phyloP scores from a whole-genome alignment of 2,329 filamentous ascomycete genomes.

The Magnaporthiopsis incrustans region DNA sequence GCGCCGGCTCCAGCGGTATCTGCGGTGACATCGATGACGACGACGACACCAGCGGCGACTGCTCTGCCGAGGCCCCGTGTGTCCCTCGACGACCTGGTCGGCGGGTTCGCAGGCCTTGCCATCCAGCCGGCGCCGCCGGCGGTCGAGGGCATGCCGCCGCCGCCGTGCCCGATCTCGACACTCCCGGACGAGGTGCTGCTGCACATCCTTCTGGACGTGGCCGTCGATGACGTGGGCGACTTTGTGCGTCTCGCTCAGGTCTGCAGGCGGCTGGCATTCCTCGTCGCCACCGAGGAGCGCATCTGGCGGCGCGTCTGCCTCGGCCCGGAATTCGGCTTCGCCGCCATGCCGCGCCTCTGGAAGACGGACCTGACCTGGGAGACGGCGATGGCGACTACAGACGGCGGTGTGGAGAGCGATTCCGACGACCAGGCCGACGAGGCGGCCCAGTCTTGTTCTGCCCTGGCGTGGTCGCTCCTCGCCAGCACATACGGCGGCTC shows the following conservation, averaged over 20 bases:
- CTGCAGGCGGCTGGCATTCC: slow-evolving; percentile 79
- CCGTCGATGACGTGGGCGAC: slow-evolving; percentile 64
- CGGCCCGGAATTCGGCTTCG: slow-evolving; percentile 67
- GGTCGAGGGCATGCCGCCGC: slow-evolving; percentile 63
- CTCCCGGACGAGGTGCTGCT: slow-evolving; percentile 80
- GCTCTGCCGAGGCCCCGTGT: background rate
- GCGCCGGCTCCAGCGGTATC: slow-evolving; percentile 26
- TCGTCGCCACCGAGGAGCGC: slow-evolving; percentile 73
- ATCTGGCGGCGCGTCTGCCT: slow-evolving; percentile 77
- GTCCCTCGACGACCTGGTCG: slow-evolving; percentile 57
- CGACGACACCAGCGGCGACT: background rate
- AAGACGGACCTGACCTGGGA: slow-evolving; percentile 52
- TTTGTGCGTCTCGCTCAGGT: slow-evolving; percentile 71
- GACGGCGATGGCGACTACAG: slow-evolving; percentile 11
- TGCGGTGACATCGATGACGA: background rate
- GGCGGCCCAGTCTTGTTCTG: slow-evolving; percentile 17
- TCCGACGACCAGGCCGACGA: slow-evolving; percentile 18
- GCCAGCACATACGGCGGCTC: slow-evolving; percentile 38
- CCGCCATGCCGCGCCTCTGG: slow-evolving; percentile 75
- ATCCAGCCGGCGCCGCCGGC: slow-evolving; percentile 61
- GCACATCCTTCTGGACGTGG: slow-evolving; percentile 68
- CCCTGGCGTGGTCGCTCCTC: slow-evolving; percentile 33
- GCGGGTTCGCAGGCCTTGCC: slow-evolving; percentile 61
- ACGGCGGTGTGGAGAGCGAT: background rate
- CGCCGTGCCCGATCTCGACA: slow-evolving; percentile 69